phyloP scores from a whole-genome alignment of 257 asterid species.

The Solanum paucissectum region DNA sequence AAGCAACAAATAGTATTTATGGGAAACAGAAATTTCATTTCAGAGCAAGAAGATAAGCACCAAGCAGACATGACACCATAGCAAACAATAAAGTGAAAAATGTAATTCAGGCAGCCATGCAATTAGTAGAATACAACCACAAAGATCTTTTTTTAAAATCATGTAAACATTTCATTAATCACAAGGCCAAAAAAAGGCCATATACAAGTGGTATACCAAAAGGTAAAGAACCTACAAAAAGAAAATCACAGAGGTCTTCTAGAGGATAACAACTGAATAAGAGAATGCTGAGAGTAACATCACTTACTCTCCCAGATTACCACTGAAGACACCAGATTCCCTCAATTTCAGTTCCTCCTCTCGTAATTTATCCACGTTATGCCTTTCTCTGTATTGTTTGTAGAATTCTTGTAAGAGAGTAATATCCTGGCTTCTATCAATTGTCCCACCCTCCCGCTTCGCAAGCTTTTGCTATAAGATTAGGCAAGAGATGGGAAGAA shows the following conservation, averaged over 20 bases:
- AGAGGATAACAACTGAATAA: background rate
- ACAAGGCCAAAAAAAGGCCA: background rate
- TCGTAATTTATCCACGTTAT: constrained; percentile 70
- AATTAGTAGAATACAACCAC: background rate
- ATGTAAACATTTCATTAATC: background rate
- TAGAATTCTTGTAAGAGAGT: constrained; percentile 80
- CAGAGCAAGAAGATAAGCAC: background rate
- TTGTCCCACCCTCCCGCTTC: constrained; percentile 78
- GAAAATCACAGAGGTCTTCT: background rate
- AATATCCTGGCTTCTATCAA: constrained; percentile 88
- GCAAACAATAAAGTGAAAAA: background rate
- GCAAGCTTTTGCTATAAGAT: constrained; percentile 84
- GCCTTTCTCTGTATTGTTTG: constrained; percentile 58
- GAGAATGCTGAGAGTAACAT: constrained; percentile 6
- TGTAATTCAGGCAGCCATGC: background rate
- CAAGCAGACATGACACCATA: background rate
- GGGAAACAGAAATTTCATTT: background rate
- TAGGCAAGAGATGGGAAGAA: background rate
- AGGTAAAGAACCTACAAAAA: background rate
- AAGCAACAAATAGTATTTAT: background rate
- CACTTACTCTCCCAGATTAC: constrained; percentile 97
- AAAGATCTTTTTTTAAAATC: background rate
- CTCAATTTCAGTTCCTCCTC: constrained; percentile 87
- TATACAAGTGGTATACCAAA: background rate
- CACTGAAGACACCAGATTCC: constrained; percentile 83